phyloP scores from a whole-genome alignment of 495 filamentous ascomycete species.

The Hypoxylon fragiforme region DNA sequence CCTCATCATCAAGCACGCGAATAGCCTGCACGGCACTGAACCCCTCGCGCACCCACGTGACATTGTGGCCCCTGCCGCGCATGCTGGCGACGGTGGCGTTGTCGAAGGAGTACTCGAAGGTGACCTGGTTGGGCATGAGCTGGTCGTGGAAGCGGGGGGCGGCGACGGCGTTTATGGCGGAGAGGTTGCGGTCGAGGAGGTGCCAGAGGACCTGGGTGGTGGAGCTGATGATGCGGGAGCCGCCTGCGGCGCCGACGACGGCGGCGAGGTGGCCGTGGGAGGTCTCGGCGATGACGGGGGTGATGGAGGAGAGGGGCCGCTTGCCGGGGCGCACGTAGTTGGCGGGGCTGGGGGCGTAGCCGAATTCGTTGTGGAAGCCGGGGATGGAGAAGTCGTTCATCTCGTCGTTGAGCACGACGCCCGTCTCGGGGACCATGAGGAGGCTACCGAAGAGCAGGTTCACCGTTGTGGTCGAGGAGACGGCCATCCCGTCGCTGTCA shows the following conservation, averaged over 20 bases:
- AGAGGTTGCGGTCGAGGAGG: conserved; percentile 64
- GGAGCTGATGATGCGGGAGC: conserved; percentile 76
- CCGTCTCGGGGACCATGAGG: conserved; percentile 77
- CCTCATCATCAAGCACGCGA: conserved; percentile 52
- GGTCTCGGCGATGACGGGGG: conserved; percentile 68
- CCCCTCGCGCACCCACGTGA: conserved; percentile 66
- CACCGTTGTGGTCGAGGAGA: conserved; percentile 78
- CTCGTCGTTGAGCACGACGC: conserved; percentile 85
- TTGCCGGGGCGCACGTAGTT: conserved; percentile 79
- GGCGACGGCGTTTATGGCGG: conserved; percentile 58
- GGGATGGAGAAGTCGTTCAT: conserved; percentile 87
- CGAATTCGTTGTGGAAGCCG: conserved; percentile 70
- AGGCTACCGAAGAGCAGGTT: conserved; percentile 82
- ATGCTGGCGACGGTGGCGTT: conserved; percentile 67
- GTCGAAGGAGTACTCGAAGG: conserved; percentile 70
- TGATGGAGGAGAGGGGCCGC: conserved; percentile 72
- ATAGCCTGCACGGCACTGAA: conserved; percentile 69
- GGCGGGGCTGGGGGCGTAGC: conserved; percentile 69
- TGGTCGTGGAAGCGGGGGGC: conserved; percentile 78
- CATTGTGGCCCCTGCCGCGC: conserved; percentile 66
- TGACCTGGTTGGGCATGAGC: conserved; percentile 64
- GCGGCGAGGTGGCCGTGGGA: conserved; percentile 37
- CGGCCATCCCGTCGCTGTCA: conserved; percentile 68
- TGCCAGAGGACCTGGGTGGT: conserved; percentile 74
- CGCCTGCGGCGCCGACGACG: conserved; percentile 73